Conservation (phyloP, 495 filamentous ascomycete species). For the Penicillium argentinense region DNA sequence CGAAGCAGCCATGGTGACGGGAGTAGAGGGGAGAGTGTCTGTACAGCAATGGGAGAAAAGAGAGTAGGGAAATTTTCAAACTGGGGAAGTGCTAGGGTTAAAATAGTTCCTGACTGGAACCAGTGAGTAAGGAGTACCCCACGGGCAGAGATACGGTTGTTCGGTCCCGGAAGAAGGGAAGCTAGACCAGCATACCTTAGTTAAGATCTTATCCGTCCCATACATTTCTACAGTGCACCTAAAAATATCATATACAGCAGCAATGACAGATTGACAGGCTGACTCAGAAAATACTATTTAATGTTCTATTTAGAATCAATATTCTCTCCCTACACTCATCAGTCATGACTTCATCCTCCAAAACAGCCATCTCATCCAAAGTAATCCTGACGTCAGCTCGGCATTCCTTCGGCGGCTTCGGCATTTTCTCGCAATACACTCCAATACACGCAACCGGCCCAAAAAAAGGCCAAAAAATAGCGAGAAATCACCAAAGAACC, state of each 20-base stretch:
- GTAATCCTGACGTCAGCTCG: conserved; percentile 30
- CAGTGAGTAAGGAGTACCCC: conserved; percentile 23
- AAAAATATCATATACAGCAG: not conserved
- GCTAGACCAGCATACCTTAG: not conserved
- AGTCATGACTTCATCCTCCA: too few species aligned
- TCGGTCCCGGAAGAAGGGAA: conserved; percentile 22
- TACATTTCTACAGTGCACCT: not conserved
- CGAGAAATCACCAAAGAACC: not conserved
- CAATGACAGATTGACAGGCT: too few species aligned
- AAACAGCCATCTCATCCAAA: not conserved
- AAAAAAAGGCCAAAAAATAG: not conserved
- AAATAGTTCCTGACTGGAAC: conserved; percentile 2
- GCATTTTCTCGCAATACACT: conserved; percentile 2
- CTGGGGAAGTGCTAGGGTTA: conserved; percentile 4
- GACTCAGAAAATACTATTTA: too few species aligned
- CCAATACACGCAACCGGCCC: not conserved
- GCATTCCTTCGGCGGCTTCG: conserved; percentile 21
- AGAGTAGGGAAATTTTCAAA: conserved; percentile 16
- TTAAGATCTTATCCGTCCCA: not conserved
- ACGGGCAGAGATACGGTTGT: conserved; percentile 1
- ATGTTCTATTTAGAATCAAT: too few species aligned
- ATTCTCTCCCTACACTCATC: too few species aligned
- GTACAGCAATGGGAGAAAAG: conserved; percentile 6
- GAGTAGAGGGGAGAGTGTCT: conserved; percentile 11
- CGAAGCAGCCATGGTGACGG: conserved; percentile 56